These are phyloP conservation scores for Colletotrichum sp. DNA, from an alignment of 2,329 filamentous ascomycete species.

Conservation along the genomic window DNA sequence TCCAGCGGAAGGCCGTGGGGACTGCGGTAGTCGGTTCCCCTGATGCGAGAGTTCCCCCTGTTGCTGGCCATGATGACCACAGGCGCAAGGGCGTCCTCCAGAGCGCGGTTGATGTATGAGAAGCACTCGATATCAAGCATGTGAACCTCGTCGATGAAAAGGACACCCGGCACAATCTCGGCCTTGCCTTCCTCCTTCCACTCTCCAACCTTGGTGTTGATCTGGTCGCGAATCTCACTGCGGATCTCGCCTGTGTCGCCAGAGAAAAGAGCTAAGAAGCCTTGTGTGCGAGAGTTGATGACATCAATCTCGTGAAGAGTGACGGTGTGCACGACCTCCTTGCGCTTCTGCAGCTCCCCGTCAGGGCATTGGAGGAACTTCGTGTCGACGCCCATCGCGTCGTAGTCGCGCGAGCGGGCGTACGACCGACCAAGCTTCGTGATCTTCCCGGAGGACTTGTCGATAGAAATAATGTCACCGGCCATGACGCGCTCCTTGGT, in stretches of 20 bases:
- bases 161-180: slow-evolving; percentile 93
- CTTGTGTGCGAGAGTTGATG: slow-evolving; percentile 98
- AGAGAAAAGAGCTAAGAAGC: slow-evolving; percentile 95
- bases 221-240: slow-evolving; percentile 96
- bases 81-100: slow-evolving; percentile 93
- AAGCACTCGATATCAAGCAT: slow-evolving; percentile 99
- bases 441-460: slow-evolving; percentile 98
- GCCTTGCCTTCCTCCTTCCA: slow-evolving; percentile 99
- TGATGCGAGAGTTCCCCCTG: slow-evolving; percentile 87
- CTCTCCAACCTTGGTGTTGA: slow-evolving; percentile 98
- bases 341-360: slow-evolving; percentile 95
- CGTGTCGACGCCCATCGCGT: slow-evolving; percentile 97
- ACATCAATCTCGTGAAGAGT: slow-evolving; percentile 98
- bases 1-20: slow-evolving; percentile 95
- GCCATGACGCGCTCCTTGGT: slow-evolving; percentile 99
- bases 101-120: slow-evolving; percentile 95
- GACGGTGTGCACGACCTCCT: slow-evolving; percentile 96
- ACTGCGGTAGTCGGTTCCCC: slow-evolving; percentile 90
- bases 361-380: slow-evolving; percentile 98
- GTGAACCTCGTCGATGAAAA: slow-evolving; percentile 99
- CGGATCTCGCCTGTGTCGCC: slow-evolving; percentile 98
- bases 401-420: slow-evolving; percentile 94
- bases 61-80: slow-evolving; percentile 99
- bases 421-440: slow-evolving; percentile 96
- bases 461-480: slow-evolving; percentile 96